A percentile compares a stretch with the other conserved stretches of the same genome.
Conservation (phyloP, 176 grass and related monocot species). For the Rhynchospora breviuscula region DNA sequence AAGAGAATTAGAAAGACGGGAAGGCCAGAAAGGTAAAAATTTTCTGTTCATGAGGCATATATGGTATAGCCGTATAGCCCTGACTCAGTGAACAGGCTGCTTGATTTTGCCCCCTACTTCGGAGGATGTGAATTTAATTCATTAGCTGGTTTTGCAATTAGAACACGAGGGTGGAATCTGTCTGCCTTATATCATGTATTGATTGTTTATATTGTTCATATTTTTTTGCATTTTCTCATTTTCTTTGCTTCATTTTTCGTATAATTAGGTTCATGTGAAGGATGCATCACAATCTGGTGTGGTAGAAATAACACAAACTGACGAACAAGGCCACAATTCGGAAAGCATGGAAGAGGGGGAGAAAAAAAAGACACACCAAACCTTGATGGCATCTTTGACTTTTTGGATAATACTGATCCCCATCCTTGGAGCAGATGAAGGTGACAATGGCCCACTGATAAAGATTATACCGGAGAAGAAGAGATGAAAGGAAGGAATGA, state of each 20-base stretch:
- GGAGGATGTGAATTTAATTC: not conserved
- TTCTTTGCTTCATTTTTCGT: not conserved
- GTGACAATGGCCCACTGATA: not conserved
- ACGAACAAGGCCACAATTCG: not conserved
- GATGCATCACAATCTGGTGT: not conserved
- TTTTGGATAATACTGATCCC: not conserved
- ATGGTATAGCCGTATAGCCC: not conserved
- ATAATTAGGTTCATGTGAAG: conserved; percentile 6
- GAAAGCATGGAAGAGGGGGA: not conserved
- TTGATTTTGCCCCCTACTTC: not conserved
- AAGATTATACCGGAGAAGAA: not conserved
- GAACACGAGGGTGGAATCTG: no score
- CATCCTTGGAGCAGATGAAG: not conserved
- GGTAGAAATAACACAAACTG: conserved; percentile 4
- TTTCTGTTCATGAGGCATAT: not conserved
- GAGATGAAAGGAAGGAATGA: not conserved
- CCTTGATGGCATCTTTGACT: not conserved
- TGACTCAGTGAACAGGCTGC: not conserved
- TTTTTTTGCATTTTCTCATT: not conserved
- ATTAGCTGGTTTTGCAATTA: not conserved
- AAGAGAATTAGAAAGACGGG: not conserved
- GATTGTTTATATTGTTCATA: not conserved
- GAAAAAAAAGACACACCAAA: no score
- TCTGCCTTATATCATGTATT: no score
- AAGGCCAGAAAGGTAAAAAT: not conserved